These are phyloP conservation scores for Tricholoma matsutake DNA, from an alignment of 768 basidiomycete genomes.

Conservation along the genomic window DNA sequence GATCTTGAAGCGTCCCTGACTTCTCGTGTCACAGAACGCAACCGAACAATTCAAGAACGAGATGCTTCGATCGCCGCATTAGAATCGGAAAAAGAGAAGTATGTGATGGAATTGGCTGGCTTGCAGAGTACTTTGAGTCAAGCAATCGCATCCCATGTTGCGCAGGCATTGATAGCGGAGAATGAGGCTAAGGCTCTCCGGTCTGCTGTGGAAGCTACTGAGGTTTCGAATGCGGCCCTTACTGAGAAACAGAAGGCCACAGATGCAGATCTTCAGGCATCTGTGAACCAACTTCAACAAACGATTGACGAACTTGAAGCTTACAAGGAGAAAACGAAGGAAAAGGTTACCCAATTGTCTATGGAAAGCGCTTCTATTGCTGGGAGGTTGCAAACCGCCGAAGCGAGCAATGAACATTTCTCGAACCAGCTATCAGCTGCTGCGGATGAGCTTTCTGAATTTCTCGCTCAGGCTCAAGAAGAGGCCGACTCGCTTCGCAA, in stretches of 20 bases:
- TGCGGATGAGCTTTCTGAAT: conserved; percentile 5
- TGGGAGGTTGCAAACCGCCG: background rate
- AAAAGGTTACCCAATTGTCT: background rate
- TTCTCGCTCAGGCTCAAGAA: background rate
- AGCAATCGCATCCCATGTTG: conserved; percentile 6
- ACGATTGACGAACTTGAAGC: background rate
- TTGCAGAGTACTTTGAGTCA: conserved; percentile 10
- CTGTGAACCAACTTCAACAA: background rate
- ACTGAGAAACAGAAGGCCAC: background rate
- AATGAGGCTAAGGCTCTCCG: conserved; percentile 4
- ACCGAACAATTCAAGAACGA: conserved; percentile 16
- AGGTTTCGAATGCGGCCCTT: background rate
- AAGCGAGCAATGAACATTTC: background rate
- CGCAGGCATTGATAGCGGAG: conserved; percentile 10
- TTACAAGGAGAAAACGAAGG: background rate
- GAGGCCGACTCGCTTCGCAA: background rate
- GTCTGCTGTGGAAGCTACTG: background rate
- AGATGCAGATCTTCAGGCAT: background rate
- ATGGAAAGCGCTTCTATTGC: conserved; percentile 4
- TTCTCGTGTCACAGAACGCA: conserved; percentile 8
- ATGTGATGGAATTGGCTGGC: conserved; percentile 9
- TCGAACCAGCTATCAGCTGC: conserved; percentile 7
- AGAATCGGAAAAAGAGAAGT: conserved; percentile 12
- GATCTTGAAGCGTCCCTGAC: conserved; percentile 14
- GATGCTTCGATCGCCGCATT: conserved; percentile 8